Conservation (phyloP, 192 early-diverging fungal genomes). For the Backusella morwellensis region DNA sequence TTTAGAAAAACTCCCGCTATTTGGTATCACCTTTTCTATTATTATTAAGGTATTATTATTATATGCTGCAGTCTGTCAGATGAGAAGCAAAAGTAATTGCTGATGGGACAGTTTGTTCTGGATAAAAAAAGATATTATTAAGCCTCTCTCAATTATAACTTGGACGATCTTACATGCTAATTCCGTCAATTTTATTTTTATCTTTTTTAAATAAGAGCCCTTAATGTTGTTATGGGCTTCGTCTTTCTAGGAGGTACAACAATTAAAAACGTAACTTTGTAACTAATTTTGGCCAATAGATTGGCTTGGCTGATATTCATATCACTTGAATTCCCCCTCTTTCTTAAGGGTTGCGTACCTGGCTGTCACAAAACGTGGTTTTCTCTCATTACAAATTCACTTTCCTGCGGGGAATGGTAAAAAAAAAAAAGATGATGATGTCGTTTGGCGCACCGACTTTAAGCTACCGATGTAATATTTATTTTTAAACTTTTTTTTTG, state of each 20-base stretch:
- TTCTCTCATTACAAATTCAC: constrained; percentile 1
- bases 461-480: constrained; percentile 7
- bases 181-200: background rate
- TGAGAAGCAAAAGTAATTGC: background rate
- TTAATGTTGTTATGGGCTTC: background rate
- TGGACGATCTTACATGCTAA: background rate
- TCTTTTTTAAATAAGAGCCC: background rate
- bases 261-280: constrained; percentile 6
- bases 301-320: constrained; percentile 4
- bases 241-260: background rate
- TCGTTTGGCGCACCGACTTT: constrained; percentile 15
- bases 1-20: constrained; percentile 6
- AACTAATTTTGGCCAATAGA: background rate
- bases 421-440: background rate
- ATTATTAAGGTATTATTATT: background rate
- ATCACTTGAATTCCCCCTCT: background rate
- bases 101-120: background rate
- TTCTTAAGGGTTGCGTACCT: constrained; percentile 7
- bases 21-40: constrained; percentile 6
- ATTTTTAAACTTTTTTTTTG: constrained; percentile 14
- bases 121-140: background rate
- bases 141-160: background rate
- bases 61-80: background rate
- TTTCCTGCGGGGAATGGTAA: background rate
- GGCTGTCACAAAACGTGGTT: constrained; percentile 7